phyloP scores from a whole-genome alignment of 148 eudicot genomes.

The Limonium bicolor region DNA sequence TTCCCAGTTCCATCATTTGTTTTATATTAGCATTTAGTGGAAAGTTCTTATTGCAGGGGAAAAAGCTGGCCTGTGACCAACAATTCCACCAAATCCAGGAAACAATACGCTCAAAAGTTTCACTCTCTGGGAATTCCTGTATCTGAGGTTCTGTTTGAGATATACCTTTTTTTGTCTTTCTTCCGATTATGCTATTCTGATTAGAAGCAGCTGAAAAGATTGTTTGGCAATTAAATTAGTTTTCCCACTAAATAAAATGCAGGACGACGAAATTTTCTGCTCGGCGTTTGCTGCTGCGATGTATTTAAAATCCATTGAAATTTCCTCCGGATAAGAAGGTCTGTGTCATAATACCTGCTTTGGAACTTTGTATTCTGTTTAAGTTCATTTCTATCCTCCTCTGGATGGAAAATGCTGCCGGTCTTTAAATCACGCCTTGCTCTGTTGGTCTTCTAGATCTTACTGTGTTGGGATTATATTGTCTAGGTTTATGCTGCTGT shows the following conservation, averaged over 20 bases:
- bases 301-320: conserved; percentile 32
- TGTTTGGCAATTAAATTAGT: neutral
- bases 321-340: conserved; percentile 52
- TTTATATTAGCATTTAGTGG: neutral
- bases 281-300: conserved; percentile 55
- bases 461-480: neutral
- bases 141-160: conserved; percentile 36
- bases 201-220: neutral
- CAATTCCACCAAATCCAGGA: conserved; percentile 49
- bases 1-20: too few relatives aligned
- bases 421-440: too few relatives aligned
- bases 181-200: neutral
- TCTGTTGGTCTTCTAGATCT: too few relatives aligned
- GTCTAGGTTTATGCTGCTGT: conserved; percentile 55
- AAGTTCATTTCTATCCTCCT: too few relatives aligned
- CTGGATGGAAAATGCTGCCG: too few relatives aligned
- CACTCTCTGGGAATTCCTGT: conserved; percentile 42
- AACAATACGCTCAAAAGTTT: conserved; percentile 38
- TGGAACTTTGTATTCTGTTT: too few relatives aligned
- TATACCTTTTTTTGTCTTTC: neutral
- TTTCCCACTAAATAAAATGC: conserved; percentile 6
- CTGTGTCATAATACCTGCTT: too few relatives aligned
- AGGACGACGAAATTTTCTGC: conserved; percentile 68
- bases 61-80: conserved; percentile 54
- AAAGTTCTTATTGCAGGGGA: conserved; percentile 22